Base-by-base conservation (phyloP, 192 early-diverging fungal species). In the Lobosporangium transversale region DNA sequence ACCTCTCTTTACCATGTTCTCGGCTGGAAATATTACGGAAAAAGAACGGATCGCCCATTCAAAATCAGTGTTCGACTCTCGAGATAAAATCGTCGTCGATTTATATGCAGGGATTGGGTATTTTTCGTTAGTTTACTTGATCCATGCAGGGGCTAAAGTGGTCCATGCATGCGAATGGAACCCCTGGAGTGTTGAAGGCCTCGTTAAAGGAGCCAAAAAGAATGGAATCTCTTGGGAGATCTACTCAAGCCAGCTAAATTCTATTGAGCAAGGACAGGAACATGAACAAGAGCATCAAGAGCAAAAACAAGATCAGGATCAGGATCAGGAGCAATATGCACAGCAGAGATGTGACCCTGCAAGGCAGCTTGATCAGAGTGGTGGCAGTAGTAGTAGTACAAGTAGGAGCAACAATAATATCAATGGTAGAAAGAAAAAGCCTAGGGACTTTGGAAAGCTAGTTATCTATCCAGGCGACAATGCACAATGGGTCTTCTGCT, bases 111-210 rank as follows among this genome's bases (percentile, higher is more conserved):
- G 80, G 3, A 78, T 81, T 11, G 80, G 80, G 23, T 81, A 81
- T 29, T 81, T 81, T 61, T 32, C 80, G 0, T 40, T 81, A 11
- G 73, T 76, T 11, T 76, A 76, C 36, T 52, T 76, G 9, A 23
- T 82, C 17, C 80, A 82, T 58, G 68, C 80, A 0, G 76, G 76
- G 0, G 80, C 80, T 18, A 53, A 48, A 8, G n/a, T 23, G 20
- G 80, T 82, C 15, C 80, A 82, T 32, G 80, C 80, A 20, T 82
- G 80, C 31, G 80, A 82, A 58, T 65, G 71, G 68, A 82, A 82
- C 44, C 80, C 80, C 0, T 82, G 80, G 80, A 79, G 76, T 30
- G 69, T 82, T 0, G 55, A 82, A 31, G 80, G 80, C 14, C 35
- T 82, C 11, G 35, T 58, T 7, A 56, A 58, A 26, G 80, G 80